These are phyloP conservation scores for Rhodotorula sp. DNA, from an alignment of 1,284 basidiomycete genomes.

Conservation along the genomic window DNA sequence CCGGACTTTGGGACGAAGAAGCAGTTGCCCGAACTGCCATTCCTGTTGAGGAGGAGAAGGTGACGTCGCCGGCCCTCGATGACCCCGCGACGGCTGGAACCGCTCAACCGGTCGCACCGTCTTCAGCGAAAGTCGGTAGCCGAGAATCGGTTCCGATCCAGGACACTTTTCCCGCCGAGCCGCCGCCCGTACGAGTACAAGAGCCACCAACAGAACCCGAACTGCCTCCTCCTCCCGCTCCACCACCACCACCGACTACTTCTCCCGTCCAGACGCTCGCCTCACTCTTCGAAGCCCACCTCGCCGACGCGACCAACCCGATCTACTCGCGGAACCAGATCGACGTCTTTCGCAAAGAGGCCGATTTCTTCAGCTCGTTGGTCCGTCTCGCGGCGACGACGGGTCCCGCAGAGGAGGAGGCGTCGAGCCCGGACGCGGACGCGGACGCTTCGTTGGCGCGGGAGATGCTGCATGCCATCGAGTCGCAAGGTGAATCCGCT, in stretches of 20 bases:
- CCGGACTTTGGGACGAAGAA: no score
- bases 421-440: neutral
- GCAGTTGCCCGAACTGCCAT: no score
- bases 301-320: constrained; percentile 24
- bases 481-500: neutral
- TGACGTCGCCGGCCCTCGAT: no score
- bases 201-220: neutral
- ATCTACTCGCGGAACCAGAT: constrained; percentile 31
- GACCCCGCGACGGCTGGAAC: no score
- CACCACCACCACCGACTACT: neutral
- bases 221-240: neutral
- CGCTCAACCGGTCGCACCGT: no score
- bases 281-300: constrained; percentile 15
- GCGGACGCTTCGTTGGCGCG: neutral
- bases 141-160: no score
- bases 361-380: constrained; percentile 2
- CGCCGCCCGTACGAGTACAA: neutral
- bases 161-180: neutral
- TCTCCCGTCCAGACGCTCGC: neutral
- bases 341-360: constrained; percentile 17
- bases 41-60: no score
- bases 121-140: no score
- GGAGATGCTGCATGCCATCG: neutral
- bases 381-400: neutral
- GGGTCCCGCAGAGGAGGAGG: neutral